Base-by-base conservation (phyloP, 1,284 basidiomycete genomes). In the Rhodotorula sp. region DNA sequence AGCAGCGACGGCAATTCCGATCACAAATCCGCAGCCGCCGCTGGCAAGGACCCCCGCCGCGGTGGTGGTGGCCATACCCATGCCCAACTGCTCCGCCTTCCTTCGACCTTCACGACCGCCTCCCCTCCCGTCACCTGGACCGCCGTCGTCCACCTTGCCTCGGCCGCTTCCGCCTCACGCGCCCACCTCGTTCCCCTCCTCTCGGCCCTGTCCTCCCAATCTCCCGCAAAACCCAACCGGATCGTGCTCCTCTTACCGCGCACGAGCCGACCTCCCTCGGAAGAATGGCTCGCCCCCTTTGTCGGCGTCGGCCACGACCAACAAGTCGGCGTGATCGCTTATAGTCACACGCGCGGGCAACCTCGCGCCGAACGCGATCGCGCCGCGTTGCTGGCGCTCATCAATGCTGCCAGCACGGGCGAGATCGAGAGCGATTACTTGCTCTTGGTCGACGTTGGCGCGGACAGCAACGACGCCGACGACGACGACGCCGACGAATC, bases 91-190 rank as follows among this genome's bases (percentile, higher is more conserved):
- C 58, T 70, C 21, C 62, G 63, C 15, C 64, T 76, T 10, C 66
- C 75, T 16, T 69, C 72, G 2, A 59, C 70, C 38, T 47, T 68
- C 52, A 52, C 63, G 15, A 52, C 65, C 4, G 65, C 67, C 28
- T 5, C 66, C 8, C 31, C 50, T 28, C 28, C 56, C 7, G 26
- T 50, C 21, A 47, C 57, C n/a, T 76, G 65, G 64, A 68, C 72
- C 49, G 72, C 68, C n/a, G 12, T 74, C 56, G 49, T 76, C 0
- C 70, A 76, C 65, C 62, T 74, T 16, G 50, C 67, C 16, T 64
- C 68, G 3, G 52, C 70, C 8, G 64, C 70, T 2, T 70, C 72
- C 23, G 47, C 68, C 54, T 10, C 47, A 8, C 6, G 66, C 16
- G n/a, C 66, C 2, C 47, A 64, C 55, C 62, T 76, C 15, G 10